Percentiles rank a stretch among this genome's conserved stretches.
phyloP scores from a whole-genome alignment of 1,284 basidiomycete species.

The Porphyrellus sp. region DNA sequence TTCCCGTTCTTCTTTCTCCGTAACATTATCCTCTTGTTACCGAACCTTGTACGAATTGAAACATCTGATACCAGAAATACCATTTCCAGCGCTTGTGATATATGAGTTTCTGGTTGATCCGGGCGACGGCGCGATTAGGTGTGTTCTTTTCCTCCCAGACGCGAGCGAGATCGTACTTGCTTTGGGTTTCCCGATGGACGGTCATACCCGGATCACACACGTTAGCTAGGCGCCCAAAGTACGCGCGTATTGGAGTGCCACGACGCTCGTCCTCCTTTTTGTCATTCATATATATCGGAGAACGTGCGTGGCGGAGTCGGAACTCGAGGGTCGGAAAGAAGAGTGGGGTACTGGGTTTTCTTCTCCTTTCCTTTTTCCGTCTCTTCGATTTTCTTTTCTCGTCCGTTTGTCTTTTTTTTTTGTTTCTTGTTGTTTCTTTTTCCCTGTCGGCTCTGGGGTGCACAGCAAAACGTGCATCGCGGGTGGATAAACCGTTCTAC shows the following conservation, averaged over 20 bases:
- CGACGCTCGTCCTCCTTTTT: too few relatives aligned
- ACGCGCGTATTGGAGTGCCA: too few relatives aligned
- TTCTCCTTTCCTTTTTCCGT: too few relatives aligned
- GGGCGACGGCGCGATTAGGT: constrained; percentile 6
- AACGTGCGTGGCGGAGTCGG: neutral
- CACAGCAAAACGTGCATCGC: neutral
- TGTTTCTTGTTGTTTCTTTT: neutral
- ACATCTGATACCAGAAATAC: constrained; percentile 18
- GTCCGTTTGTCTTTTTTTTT: neutral
- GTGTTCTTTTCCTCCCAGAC: too few relatives aligned
- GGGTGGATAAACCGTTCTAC: neutral
- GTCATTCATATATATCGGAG: too few relatives aligned
- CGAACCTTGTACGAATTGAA: constrained; percentile 20
- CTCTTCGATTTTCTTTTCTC: neutral
- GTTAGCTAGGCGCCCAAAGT: too few relatives aligned
- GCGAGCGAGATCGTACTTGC: constrained; percentile 1
- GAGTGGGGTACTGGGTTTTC: neutral
- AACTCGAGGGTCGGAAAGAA: neutral
- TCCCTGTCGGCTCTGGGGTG: neutral
- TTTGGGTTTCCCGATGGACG: too few relatives aligned
- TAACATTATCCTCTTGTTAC: constrained; percentile 16
- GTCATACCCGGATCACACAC: too few relatives aligned
- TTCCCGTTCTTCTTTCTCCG: constrained; percentile 4
- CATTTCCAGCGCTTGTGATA: constrained; percentile 10
- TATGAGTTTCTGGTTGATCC: constrained; percentile 13